Evolutionary conservation across 805 yeast species (phyloP).

Genomic region (Wickerhamiella brachini): DNA sequence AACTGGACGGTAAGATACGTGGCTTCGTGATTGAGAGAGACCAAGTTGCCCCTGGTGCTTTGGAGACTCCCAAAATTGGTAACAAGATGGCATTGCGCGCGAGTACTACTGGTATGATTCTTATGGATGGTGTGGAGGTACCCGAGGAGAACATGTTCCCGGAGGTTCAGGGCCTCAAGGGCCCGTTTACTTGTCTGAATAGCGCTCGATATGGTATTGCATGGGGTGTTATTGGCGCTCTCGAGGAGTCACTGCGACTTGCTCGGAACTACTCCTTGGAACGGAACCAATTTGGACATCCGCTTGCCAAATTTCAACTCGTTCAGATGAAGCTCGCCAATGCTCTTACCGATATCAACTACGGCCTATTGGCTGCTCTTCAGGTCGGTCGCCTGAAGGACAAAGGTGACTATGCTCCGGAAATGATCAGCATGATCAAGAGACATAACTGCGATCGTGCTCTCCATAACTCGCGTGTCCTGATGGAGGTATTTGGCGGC

Average conservation of each 20-base stretch:
- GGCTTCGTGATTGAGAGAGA: constrained; percentile 31
- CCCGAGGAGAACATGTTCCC: constrained; percentile 30
- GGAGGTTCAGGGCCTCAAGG: constrained; percentile 28
- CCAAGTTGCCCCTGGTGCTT: constrained; percentile 21
- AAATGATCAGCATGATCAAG: constrained; percentile 31
- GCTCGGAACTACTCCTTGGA: constrained; percentile 29
- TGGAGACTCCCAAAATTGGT: constrained; percentile 29
- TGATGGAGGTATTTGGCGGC: constrained; percentile 35
- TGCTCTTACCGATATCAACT: constrained; percentile 29
- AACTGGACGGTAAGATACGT: constrained; percentile 30
- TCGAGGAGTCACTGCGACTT: constrained; percentile 27
- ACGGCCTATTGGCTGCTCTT: constrained; percentile 27
- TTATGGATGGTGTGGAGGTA: constrained; percentile 31
- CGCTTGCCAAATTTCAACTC: constrained; percentile 30
- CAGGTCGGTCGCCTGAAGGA: constrained; percentile 33
- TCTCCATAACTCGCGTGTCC: constrained; percentile 23
- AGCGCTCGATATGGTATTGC: constrained; percentile 32
- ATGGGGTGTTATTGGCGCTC: constrained; percentile 33
- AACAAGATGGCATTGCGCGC: constrained; percentile 30
- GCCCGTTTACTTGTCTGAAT: constrained; percentile 33
- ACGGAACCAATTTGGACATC: constrained; percentile 28
- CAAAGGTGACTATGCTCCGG: constrained; percentile 26
- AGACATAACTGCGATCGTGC: constrained; percentile 33
- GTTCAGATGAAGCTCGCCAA: constrained; percentile 31
- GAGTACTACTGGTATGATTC: constrained; percentile 31